Conservation (phyloP, 495 filamentous ascomycete species). For the Xylaria scruposa region DNA sequence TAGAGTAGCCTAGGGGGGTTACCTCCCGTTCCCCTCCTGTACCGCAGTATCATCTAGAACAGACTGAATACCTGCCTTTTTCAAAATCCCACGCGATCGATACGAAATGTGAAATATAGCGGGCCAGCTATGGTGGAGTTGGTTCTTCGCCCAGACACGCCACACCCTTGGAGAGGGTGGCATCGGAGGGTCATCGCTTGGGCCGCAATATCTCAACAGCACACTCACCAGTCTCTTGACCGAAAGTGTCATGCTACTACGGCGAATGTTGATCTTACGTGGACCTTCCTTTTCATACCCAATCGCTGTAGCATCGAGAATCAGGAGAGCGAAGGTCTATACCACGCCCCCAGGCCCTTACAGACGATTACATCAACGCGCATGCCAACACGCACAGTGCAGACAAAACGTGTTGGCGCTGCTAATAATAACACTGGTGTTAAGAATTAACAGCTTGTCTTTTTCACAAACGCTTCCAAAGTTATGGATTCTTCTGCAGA, state of each 20-base stretch:
- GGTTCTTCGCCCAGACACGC: slow-evolving; percentile 34
- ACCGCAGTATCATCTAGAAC: slow-evolving; percentile 12
- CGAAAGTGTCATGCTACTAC: slow-evolving; percentile 18
- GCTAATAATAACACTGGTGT: background rate
- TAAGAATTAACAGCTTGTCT: background rate
- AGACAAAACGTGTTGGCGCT: slow-evolving; percentile 7
- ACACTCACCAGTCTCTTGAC: slow-evolving; percentile 23
- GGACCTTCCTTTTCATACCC: slow-evolving; percentile 8
- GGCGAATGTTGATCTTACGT: slow-evolving; percentile 23
- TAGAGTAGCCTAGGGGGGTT: background rate
- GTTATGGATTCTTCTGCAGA: slow-evolving; percentile 10
- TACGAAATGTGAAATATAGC: slow-evolving; percentile 20
- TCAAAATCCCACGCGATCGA: slow-evolving; percentile 16
- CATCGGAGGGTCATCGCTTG: slow-evolving; percentile 24
- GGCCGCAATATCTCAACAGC: slow-evolving; percentile 22
- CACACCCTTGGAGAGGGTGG: slow-evolving; percentile 38
- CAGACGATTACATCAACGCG: slow-evolving; percentile 7
- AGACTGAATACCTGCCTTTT: background rate
- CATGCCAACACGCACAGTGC: slow-evolving; percentile 13
- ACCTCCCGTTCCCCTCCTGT: slow-evolving; percentile 2
- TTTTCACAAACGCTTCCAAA: background rate
- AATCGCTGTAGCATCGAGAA: slow-evolving; percentile 9
- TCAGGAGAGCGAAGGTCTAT: slow-evolving; percentile 2
- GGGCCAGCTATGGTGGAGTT: slow-evolving; percentile 36
- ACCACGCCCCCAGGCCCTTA: background rate